phyloP scores from a whole-genome alignment of 345 rosid genomes.

The Orychophragmus violaceus region DNA sequence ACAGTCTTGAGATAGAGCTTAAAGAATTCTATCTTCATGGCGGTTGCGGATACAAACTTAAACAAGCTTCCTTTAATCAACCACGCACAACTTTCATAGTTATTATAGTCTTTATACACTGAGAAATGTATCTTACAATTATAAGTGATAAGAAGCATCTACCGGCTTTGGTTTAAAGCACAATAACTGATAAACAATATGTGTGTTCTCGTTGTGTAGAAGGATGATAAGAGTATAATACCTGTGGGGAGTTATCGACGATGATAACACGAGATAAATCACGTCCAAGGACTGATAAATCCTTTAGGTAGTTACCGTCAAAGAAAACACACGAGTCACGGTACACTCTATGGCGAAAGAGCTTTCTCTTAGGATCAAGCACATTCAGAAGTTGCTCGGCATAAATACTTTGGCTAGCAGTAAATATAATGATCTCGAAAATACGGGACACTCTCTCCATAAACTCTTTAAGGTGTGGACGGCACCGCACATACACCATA shows the following conservation, averaged over 20 bases:
- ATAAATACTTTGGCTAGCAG: slow-evolving; percentile 97
- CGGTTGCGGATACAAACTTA: neutral
- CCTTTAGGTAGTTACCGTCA: slow-evolving; percentile 92
- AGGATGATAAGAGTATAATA: slow-evolving; percentile 20
- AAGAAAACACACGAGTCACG: slow-evolving; percentile 94
- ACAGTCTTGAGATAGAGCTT: neutral
- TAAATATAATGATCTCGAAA: slow-evolving; percentile 90
- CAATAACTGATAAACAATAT: neutral
- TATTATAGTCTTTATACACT: too few relatives aligned
- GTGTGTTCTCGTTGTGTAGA: neutral
- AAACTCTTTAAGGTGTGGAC: slow-evolving; percentile 85
- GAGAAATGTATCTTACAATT: too few relatives aligned
- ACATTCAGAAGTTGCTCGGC: slow-evolving; percentile 96
- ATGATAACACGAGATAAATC: slow-evolving; percentile 81
- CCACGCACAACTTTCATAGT: neutral
- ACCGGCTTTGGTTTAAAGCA: too few relatives aligned
- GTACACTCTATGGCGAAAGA: slow-evolving; percentile 84
- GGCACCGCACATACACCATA: slow-evolving; percentile 82
- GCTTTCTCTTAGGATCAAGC: slow-evolving; percentile 92
- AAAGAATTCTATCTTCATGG: neutral
- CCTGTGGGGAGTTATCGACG: slow-evolving; percentile 98
- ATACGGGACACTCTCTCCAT: slow-evolving; percentile 79
- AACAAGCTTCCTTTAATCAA: neutral
- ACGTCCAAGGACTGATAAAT: slow-evolving; percentile 89
- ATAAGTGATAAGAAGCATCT: too few relatives aligned